Base-by-base conservation (phyloP, 2,329 filamentous ascomycete genomes). In the Delphinella strobiligena region DNA sequence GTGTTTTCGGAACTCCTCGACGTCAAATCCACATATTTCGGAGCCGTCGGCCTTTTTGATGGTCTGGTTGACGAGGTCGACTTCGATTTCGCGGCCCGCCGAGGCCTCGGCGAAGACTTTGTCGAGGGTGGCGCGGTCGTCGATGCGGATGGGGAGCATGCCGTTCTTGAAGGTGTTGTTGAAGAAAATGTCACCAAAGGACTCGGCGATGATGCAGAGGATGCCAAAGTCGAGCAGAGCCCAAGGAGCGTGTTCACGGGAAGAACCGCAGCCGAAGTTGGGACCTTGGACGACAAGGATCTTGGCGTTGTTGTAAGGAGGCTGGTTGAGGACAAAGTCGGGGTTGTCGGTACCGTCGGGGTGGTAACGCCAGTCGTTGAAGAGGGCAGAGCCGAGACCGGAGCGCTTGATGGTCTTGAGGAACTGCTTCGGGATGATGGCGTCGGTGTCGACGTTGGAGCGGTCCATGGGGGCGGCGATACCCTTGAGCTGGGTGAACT, bases 81-180 rank as follows among this genome's bases (percentile, higher is more conserved):
- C 74, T 64, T 95, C 88, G 48, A 96, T 68, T 60, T 95, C 88
- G 43, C 74, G 74, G 42, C 86, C 86, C 3, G 83, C 82, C 29
- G 71, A 71, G 24, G 88, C 88, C 61, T 93, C 84, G 18, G 69
- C 75, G 29, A 82, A 79, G 47, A 96, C 78, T 45, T 70, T 71
- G 32, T 82, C 71, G 3, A 95, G 67, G 22, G 74, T 70, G 1
- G 64, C 68, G 48, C 76, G 63, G 59, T 89, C 77, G 22, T 72
- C 66, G 56, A 96, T 82, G 43, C 72, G 65, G 45, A 96, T 77
- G 35, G 89, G 88, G 47, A 96, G 70, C 91, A 96, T 96, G 67
- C 89, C 89, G 68, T 98, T 98, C 74, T 98, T 96, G 75, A 95
- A 96, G n/a, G 83, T 91, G 71, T 98, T 98, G 76, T 94, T 95